A percentile compares a stretch with the other conserved stretches of the same genome.
These are phyloP conservation scores for Arthrobotrys pseudoclavata DNA, from an alignment of 2,329 filamentous ascomycete genomes.

Conservation along the genomic window DNA sequence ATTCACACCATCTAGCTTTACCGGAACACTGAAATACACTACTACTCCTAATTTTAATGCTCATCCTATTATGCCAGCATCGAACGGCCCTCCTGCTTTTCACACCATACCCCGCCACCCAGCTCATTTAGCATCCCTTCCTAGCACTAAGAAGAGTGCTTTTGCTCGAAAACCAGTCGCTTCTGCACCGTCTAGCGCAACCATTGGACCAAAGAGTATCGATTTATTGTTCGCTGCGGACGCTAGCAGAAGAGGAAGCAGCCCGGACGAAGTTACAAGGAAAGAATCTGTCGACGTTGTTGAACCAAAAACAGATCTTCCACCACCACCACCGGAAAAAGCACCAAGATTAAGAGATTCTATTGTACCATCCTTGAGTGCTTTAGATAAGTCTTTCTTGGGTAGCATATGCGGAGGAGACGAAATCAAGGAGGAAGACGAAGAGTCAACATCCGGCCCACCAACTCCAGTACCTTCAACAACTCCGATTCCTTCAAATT, in stretches of 20 bases:
- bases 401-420: constrained; percentile 33
- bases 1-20: constrained; percentile 29
- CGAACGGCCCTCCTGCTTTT: constrained; percentile 50
- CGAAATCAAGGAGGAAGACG: constrained; percentile 32
- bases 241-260: constrained; percentile 33
- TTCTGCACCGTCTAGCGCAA: constrained; percentile 31
- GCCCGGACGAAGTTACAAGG: constrained; percentile 21
- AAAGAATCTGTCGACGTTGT: constrained; percentile 14
- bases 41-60: constrained; percentile 59
- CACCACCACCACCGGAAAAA: constrained; percentile 54
- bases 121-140: constrained; percentile 23
- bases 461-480: constrained; percentile 50
- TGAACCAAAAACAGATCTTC: constrained; percentile 47
- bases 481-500: constrained; percentile 46
- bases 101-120: constrained; percentile 53
- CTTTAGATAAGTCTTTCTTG: constrained; percentile 52
- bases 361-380: constrained; percentile 47
- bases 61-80: constrained; percentile 46
- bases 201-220: constrained; percentile 53
- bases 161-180: constrained; percentile 57
- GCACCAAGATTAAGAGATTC: constrained; percentile 57
- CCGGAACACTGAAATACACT: constrained; percentile 54
- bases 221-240: constrained; percentile 50
- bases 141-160: constrained; percentile 35
- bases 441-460: constrained; percentile 31